These are phyloP conservation scores for Pulveroboletus sp. DNA, from an alignment of 768 basidiomycete species.

Conservation along the genomic window DNA sequence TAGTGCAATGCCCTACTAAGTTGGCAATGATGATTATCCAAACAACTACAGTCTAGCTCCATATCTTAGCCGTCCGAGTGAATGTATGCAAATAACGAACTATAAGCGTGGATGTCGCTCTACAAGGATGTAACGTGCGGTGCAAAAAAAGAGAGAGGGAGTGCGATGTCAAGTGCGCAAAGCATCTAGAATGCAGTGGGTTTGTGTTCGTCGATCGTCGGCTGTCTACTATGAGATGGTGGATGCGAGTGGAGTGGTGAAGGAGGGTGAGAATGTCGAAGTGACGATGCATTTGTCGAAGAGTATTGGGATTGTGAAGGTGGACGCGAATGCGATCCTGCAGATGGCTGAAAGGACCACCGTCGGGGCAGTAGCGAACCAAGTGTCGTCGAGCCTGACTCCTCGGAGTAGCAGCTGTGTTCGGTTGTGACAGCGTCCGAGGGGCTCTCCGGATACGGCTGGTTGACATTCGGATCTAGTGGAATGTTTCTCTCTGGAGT, in stretches of 20 bases:
- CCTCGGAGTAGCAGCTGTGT: conserved; percentile 28
- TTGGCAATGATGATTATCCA: not conserved
- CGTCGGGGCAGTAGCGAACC: conserved; percentile 31
- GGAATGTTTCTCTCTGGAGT: conserved; percentile 45
- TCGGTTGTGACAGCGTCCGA: conserved; percentile 22
- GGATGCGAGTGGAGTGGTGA: conserved; percentile 27
- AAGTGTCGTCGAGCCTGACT: conserved; percentile 33
- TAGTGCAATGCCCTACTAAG: not conserved
- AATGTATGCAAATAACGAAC: too few species aligned
- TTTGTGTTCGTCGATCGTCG: conserved; percentile 30
- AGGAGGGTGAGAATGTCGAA: conserved; percentile 29
- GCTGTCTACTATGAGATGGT: conserved; percentile 27
- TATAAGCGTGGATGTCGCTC: conserved; percentile 5
- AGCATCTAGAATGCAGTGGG: conserved; percentile 14
- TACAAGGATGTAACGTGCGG: conserved; percentile 1
- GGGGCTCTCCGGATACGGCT: conserved; percentile 41
- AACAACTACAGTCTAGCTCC: too few species aligned
- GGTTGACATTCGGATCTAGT: conserved; percentile 38
- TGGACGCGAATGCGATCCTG: conserved; percentile 26
- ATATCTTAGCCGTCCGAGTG: too few species aligned
- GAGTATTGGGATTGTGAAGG: conserved; percentile 32
- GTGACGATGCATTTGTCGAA: conserved; percentile 26
- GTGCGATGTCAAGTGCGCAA: not conserved
- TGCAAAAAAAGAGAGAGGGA: conserved; percentile 1
- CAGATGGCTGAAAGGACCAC: conserved; percentile 31